These are phyloP conservation scores for Chaetomidium leptoderma DNA, from an alignment of 495 filamentous ascomycete species.

Conservation along the genomic window DNA sequence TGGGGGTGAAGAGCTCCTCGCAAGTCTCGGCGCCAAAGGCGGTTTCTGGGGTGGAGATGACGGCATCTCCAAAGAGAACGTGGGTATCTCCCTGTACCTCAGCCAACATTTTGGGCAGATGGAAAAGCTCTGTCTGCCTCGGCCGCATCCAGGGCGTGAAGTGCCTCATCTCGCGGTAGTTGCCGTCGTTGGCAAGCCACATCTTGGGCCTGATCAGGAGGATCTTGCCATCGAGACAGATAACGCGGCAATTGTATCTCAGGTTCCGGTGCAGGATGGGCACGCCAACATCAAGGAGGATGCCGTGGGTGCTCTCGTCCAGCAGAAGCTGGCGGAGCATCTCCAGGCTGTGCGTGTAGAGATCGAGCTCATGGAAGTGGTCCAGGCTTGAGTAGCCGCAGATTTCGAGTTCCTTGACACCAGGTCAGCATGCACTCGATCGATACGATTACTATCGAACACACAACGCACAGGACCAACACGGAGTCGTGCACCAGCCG, in stretches of 20 bases:
- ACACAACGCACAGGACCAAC: slow-evolving; percentile 60
- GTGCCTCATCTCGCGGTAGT: slow-evolving; percentile 66
- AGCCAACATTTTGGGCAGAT: slow-evolving; percentile 61
- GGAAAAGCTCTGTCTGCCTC: slow-evolving; percentile 61
- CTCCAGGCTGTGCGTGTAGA: slow-evolving; percentile 69
- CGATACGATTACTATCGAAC: background rate
- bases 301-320: slow-evolving; percentile 64
- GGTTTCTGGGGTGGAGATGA: slow-evolving; percentile 69
- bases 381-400: slow-evolving; percentile 65
- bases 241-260: slow-evolving; percentile 70
- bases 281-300: slow-evolving; percentile 75
- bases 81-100: slow-evolving; percentile 56
- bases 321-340: slow-evolving; percentile 61
- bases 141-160: slow-evolving; percentile 49
- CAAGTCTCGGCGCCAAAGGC: slow-evolving; percentile 70
- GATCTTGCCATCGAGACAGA: slow-evolving; percentile 63
- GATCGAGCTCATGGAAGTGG: slow-evolving; percentile 61
- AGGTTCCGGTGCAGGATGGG: slow-evolving; percentile 63
- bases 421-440: background rate
- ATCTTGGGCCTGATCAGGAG: slow-evolving; percentile 78
- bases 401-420: slow-evolving; percentile 36
- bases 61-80: slow-evolving; percentile 71
- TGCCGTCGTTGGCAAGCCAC: slow-evolving; percentile 75
- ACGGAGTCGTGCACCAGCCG: slow-evolving; percentile 62
- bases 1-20: slow-evolving; percentile 74